These are phyloP conservation scores for Nakazawaea ernobii DNA, from an alignment of 805 yeast genomes.

Conservation along the genomic window DNA sequence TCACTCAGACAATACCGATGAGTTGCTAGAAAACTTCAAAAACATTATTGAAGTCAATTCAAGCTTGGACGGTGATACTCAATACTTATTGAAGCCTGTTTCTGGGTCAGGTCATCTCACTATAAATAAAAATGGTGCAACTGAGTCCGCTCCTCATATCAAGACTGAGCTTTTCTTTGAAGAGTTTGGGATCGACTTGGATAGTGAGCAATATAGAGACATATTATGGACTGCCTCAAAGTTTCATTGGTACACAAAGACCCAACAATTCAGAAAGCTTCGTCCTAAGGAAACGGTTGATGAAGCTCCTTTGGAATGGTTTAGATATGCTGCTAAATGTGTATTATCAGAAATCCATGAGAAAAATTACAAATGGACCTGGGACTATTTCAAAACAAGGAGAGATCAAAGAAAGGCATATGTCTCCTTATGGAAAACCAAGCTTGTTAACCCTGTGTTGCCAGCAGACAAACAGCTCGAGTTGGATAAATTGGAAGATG, in stretches of 20 bases:
- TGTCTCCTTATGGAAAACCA: slow-evolving; percentile 58
- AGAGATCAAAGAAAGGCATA: slow-evolving; percentile 70
- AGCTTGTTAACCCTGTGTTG: slow-evolving; percentile 26
- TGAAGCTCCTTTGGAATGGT: slow-evolving; percentile 78
- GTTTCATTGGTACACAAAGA: slow-evolving; percentile 70
- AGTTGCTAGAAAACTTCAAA: slow-evolving; percentile 43
- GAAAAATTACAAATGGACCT: slow-evolving; percentile 74
- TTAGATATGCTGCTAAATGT: slow-evolving; percentile 71
- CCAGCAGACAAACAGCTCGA: slow-evolving; percentile 26
- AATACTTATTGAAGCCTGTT: slow-evolving; percentile 77
- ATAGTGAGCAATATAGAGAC: slow-evolving; percentile 80
- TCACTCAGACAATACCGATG: slow-evolving; percentile 40
- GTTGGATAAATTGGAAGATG: slow-evolving; percentile 51
- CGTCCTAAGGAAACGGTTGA: slow-evolving; percentile 53
- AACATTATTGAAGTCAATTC: slow-evolving; percentile 31
- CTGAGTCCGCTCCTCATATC: slow-evolving; percentile 62
- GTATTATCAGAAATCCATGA: slow-evolving; percentile 79
- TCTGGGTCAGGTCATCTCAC: slow-evolving; percentile 82
- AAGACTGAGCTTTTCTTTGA: slow-evolving; percentile 74
- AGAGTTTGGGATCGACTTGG: slow-evolving; percentile 82
- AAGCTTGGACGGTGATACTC: slow-evolving; percentile 28
- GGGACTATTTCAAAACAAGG: slow-evolving; percentile 73
- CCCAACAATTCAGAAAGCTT: slow-evolving; percentile 64
- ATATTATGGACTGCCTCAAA: slow-evolving; percentile 76
- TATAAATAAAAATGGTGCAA: slow-evolving; percentile 72